Evolutionary conservation across 2,329 filamentous ascomycete genomes (phyloP), one percentile per base, ranked within the genome.

Genomic region (Aspergillus quadricinctus): DNA sequence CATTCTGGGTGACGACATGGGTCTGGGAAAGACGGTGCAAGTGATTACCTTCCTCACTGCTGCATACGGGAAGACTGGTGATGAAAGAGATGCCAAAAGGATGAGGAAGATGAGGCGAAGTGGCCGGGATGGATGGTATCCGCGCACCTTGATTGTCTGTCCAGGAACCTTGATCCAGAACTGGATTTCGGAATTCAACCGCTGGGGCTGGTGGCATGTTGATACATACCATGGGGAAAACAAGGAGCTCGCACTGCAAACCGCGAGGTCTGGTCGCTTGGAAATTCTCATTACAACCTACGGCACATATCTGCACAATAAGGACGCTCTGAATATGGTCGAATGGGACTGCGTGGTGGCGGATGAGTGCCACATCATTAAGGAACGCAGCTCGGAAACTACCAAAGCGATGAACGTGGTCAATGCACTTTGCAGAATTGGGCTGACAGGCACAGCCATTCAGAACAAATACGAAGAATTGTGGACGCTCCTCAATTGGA

Each of bases 391-490:
- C 46, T 88, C 92, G 0, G 88, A 88, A 59, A 89, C 88, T 7
- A 94, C 93, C 0, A 85, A 89, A 66, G 87, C 92, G 0, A 93
- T 99, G 88, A 89, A 91, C 65, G 85, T 92, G 59, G 80, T 97
- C 64, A 99, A 99, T 65, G 86, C 92, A 0, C 82, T 97, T 2
- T 97, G 94, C 68, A 85, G 94, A 35, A 92, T 99, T 58, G 94
- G 94, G 0, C 80, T 99, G 8, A 97, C 92, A 0, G 94, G 94
- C 1, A 99, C 94, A 0, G 93, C 93, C 0, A 97, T 99, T 48
- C 94, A 99, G 70, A 99, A 99, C 73, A 94, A 90, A 63, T 99
- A 99, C 70, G 91, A 97, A 69, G 94, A 99, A 72, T 81, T 99
- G 0, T 99, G 93, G 93, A 95, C 92, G 0, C 79, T 99, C 0